Base-by-base conservation (phyloP, 257 asterid genomes). In the Solanum lycopersicoides region DNA sequence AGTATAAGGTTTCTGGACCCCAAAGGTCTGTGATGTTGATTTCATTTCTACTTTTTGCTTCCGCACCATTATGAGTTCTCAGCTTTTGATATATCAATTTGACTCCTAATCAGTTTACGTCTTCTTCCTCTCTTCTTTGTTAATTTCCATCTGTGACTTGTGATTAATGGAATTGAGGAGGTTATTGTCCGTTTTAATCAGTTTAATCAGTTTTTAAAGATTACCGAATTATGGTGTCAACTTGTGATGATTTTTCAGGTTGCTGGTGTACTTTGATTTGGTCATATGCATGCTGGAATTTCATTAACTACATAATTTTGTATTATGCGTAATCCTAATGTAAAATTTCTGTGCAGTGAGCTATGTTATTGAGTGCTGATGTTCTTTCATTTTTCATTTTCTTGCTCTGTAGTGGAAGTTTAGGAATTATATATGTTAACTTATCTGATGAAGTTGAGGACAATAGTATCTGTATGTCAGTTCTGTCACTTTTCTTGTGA, bases 1-100 rank as follows among this genome's bases (percentile, higher is more conserved):
- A 95, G 89, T 97, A 97, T 82, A 95, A 94, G 94, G 95, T 91
- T 87, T 89, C 98, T 45, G 93, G 92, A 82, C 94, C 94, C 83
- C 95, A 91, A 89, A 92, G 97, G 99, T 95, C 89, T 86, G 96
- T 87, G 30, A 44, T 56, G 47, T 74, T 89, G 88, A 56, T 20
- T 56, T 56, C n/a, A 56, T 50, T 83, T 18, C 71, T 82, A 32
- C 21, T 50, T 47, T 47, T 32, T 47, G 20, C 71, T 80, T 80
- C 28, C 9, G 18, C 68, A 28, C 15, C 39, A 9, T 16, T 47
- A 45, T 47, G 30, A 30, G 16, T 16, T 45, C 85, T 23, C 12
- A 47, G 30, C 68, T 18, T 47, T 80, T 80, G 42, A 53, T 80
- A 53, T 45, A 30, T 39, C 42, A 16, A 18, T 50, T 80, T 30